phyloP scores from a whole-genome alignment of 352 stramenopile genomes.

The Globisporangium middletonii region DNA sequence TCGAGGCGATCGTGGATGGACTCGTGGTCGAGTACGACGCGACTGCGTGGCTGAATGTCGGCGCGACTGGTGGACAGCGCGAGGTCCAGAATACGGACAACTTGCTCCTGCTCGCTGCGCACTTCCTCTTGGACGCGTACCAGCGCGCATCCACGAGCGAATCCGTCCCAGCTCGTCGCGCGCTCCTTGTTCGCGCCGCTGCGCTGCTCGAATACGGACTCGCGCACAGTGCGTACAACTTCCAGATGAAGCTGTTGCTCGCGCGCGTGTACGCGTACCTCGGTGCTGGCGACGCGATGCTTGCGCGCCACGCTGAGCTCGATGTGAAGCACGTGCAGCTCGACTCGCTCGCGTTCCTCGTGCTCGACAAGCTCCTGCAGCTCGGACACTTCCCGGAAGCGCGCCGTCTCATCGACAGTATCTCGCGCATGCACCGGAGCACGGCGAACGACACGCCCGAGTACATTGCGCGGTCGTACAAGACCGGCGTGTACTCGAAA shows the following conservation, averaged over 20 bases:
- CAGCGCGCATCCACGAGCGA: slow-evolving; percentile 23
- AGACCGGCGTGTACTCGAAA: slow-evolving; percentile 80
- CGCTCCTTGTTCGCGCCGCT: slow-evolving; percentile 48
- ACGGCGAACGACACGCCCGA: slow-evolving; percentile 69
- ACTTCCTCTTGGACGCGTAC: slow-evolving; percentile 68
- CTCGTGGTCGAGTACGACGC: slow-evolving; percentile 66
- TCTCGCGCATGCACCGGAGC: slow-evolving; percentile 43
- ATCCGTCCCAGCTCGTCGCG: slow-evolving; percentile 6
- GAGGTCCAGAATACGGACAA: slow-evolving; percentile 85
- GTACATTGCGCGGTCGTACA: slow-evolving; percentile 74
- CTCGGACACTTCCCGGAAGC: slow-evolving; percentile 58
- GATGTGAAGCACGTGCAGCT: slow-evolving; percentile 85
- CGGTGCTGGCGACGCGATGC: slow-evolving; percentile 56
- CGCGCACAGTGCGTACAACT: slow-evolving; percentile 83
- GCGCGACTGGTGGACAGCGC: slow-evolving; percentile 61
- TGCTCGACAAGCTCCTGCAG: slow-evolving; percentile 73
- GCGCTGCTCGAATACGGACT: slow-evolving; percentile 67
- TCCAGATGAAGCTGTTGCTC: slow-evolving; percentile 88
- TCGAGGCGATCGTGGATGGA: slow-evolving; percentile 34
- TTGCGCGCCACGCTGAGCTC: slow-evolving; percentile 60
- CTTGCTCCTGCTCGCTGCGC: slow-evolving; percentile 62
- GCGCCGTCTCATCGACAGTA: slow-evolving; percentile 36
- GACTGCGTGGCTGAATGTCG: slow-evolving; percentile 67
- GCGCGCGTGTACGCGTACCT: slow-evolving; percentile 74
- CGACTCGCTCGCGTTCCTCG: slow-evolving; percentile 79